Base-by-base conservation (phyloP, 2,329 filamentous ascomycete genomes). In the Aspergillus spinulosporus region DNA sequence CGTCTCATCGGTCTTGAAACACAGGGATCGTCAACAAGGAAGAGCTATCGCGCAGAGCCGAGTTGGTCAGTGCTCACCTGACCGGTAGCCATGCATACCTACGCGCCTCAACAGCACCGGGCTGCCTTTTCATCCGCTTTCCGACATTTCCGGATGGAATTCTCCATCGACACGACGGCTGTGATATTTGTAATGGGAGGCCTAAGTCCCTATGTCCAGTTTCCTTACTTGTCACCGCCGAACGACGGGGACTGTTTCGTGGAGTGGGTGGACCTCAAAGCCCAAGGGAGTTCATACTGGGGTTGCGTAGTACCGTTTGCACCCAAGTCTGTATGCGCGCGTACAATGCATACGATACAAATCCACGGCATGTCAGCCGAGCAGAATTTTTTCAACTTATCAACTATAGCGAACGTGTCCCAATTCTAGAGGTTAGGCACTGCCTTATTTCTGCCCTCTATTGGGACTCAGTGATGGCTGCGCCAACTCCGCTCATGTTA, bases 131-230 rank as follows among this genome's bases (percentile, higher is more conserved):
- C 21, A 21, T 40, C 43, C 31, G 7, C 31, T 62, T 72, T 21
- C 70, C 70, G 67, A 65, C 59, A 59, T 59, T 59, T 70, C 70
- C 69, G 70, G 71, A 65, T 72, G 70, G 69, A 59, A 56, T 54
- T 64, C 47, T 50, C 49, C 48, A 58, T 62, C 59, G 61, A 72
- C 67, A 70, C 68, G 67, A 68, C 62, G 49, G 32, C 44, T n/a
- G 34, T 63, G 40, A 45, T 40, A 43, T 43, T 28, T 46, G 49
- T 53, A 44, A 49, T 51, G 60, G 54, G 42, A 48, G 45, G 43
- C 50, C 43, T 21, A 14, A 52, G 21, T 21, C 21, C 34, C 11
- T 37, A 12, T 37, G 11, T 47, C 12, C 12, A 5, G 39, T 43
- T 31, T 5, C 28, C 40, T 50, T 36, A 29, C 3, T 15, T n/a